phyloP scores from a whole-genome alignment of 148 eudicot genomes.

The Camellia lanceoleosa region DNA sequence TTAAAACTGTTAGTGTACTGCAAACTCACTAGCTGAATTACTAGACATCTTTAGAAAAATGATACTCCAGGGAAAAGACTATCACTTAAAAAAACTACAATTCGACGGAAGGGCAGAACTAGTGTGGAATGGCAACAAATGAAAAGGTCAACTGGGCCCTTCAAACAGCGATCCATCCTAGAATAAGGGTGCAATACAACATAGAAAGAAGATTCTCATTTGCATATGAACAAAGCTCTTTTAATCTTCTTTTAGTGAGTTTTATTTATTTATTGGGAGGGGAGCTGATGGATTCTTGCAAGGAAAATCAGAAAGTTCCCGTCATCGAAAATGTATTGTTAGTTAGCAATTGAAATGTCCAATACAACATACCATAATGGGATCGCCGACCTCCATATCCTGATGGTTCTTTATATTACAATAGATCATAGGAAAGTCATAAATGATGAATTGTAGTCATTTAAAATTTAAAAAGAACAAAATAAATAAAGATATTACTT shows the following conservation, averaged over 20 bases:
- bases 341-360: not conserved
- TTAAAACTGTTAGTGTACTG: no score
- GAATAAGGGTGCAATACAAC: not conserved
- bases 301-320: not conserved
- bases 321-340: not conserved
- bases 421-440: conserved; percentile 12
- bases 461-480: not conserved
- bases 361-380: conserved; percentile 35
- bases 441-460: not conserved
- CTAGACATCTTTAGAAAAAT: not conserved
- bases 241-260: not conserved
- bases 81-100: not conserved
- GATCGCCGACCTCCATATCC: conserved; percentile 58
- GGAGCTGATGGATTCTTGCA: no score
- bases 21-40: not conserved
- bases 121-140: not conserved
- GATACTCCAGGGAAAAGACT: not conserved
- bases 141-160: not conserved
- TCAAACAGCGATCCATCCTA: not conserved
- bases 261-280: no score
- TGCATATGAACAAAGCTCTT: not conserved
- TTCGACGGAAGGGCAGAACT: not conserved
- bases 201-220: no score
- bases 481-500: conserved; percentile 32
- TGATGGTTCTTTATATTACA: conserved; percentile 40